These are phyloP conservation scores for Helianthus tuberosus DNA, from an alignment of 129 eudicot species.

Conservation along the genomic window DNA sequence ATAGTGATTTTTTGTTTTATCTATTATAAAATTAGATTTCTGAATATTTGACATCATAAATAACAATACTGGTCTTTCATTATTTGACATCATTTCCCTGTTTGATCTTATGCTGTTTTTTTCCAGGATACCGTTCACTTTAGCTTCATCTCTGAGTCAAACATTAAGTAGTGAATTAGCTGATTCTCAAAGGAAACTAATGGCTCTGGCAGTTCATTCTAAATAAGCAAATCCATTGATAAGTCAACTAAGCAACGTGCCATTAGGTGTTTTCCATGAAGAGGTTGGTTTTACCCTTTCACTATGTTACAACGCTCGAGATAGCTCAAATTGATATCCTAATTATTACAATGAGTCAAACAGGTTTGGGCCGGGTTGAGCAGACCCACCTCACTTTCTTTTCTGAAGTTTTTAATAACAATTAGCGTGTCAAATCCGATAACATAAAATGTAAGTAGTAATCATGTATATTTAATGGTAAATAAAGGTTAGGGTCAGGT, in stretches of 20 bases:
- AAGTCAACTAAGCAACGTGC: constrained; percentile 71
- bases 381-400: not conserved
- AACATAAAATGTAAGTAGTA: no score
- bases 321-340: not conserved
- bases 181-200: constrained; percentile 75
- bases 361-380: not conserved
- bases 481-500: no score
- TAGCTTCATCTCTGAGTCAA: constrained; percentile 80
- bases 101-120: not conserved
- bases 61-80: not conserved
- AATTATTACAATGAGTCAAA: constrained; percentile 52
- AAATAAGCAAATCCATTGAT: constrained; percentile 50
- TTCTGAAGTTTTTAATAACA: not conserved
- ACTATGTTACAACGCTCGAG: constrained; percentile 4
- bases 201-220: constrained; percentile 67
- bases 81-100: not conserved
- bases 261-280: constrained; percentile 63
- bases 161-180: constrained; percentile 58
- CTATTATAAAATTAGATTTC: no score
- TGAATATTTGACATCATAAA: no score
- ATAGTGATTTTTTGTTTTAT: no score
- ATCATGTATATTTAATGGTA: no score
- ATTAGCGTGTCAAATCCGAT: no score
- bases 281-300: constrained; percentile 46
- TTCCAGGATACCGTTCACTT: constrained; percentile 70